Evolutionary conservation across 148 eudicot genomes (phyloP), one percentile per base, ranked within the genome.

Genomic region (Bassia scoparia): DNA sequence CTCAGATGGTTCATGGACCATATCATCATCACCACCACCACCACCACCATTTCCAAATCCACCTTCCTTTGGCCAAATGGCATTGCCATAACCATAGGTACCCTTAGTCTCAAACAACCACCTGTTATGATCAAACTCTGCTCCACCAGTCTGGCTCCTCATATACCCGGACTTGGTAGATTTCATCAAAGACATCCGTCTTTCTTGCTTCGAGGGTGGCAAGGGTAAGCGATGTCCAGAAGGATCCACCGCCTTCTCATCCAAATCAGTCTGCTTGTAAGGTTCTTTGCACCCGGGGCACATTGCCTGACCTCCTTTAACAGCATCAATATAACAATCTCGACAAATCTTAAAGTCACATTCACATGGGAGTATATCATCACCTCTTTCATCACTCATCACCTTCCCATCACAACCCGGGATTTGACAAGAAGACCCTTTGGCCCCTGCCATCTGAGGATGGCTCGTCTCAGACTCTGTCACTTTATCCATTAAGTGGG

Each of bases 31-130:
- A 21, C 72, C 78, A 72, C 71, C 84, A 34, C 77, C 79, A 72
- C 58, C 82, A 34, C 71, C 81, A 72, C 78, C 87, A 46, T 81
- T 73, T 37, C 82, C 85, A 49, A 66, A 78, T 18, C 85, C 87
- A 37, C 76, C 93, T 17, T 94, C 97, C 68, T 88, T 85, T 0
- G 98, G 91, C 98, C 98, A 94, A 54, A 94, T 88, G 21, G 98
- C 98, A 79, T 94, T 94, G 46, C 98, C 98, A 70, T 94, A 94
- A 18, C 98, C 98, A 76, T 93, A 93, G 31, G 98, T 93, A 35
- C 98, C 98, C 67, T 87, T 94, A 2, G 97, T 94, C 86, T 94
- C 98, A 75, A 91, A 94, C 87, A 94, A 78, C 98, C 98, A 94
- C 30, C 90, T 75, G 61, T 94, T 94, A 67, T 91, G 93, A 79